phyloP scores from a whole-genome alignment of 768 basidiomycete species.

The Trametes cinnabarina region DNA sequence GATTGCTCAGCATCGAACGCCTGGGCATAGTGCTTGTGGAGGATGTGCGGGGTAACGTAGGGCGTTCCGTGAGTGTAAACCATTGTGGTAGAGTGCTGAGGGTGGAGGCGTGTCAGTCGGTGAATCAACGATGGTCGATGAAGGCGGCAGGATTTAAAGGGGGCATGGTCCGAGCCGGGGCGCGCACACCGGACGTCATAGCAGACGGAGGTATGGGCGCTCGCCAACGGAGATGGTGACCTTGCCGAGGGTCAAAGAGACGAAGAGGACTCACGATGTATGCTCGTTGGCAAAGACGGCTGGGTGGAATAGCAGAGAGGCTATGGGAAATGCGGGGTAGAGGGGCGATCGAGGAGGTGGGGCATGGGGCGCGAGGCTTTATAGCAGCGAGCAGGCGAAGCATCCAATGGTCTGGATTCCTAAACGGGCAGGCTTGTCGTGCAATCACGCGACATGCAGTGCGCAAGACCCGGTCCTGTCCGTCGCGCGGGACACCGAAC shows the following conservation, averaged over 20 bases:
- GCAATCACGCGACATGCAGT: slow-evolving; percentile 18
- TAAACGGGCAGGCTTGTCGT: slow-evolving; percentile 11
- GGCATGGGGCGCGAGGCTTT: slow-evolving; percentile 12
- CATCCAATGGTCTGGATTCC: slow-evolving; percentile 13
- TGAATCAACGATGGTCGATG: neutral
- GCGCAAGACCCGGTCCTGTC: slow-evolving; percentile 15
- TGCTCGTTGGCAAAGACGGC: neutral
- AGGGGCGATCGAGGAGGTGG: slow-evolving; percentile 9
- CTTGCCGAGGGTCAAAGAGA: neutral
- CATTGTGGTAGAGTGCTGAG: slow-evolving; percentile 43
- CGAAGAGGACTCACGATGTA: slow-evolving; percentile 8
- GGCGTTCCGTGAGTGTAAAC: slow-evolving; percentile 71
- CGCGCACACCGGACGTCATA: slow-evolving; percentile 6
- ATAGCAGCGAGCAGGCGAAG: slow-evolving; percentile 17
- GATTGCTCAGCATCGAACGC: slow-evolving; percentile 62
- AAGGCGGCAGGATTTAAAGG: neutral
- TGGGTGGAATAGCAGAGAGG: neutral
- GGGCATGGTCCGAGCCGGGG: neutral
- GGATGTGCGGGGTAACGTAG: slow-evolving; percentile 86
- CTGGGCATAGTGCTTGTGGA: slow-evolving; percentile 84
- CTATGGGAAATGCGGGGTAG: slow-evolving; percentile 8
- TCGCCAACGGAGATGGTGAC: neutral
- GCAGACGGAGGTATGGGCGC: neutral
- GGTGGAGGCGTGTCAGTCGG: neutral
- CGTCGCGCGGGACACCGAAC: slow-evolving; percentile 17